phyloP scores from a whole-genome alignment of 2,329 filamentous ascomycete species.

The Graphilbum sp. region DNA sequence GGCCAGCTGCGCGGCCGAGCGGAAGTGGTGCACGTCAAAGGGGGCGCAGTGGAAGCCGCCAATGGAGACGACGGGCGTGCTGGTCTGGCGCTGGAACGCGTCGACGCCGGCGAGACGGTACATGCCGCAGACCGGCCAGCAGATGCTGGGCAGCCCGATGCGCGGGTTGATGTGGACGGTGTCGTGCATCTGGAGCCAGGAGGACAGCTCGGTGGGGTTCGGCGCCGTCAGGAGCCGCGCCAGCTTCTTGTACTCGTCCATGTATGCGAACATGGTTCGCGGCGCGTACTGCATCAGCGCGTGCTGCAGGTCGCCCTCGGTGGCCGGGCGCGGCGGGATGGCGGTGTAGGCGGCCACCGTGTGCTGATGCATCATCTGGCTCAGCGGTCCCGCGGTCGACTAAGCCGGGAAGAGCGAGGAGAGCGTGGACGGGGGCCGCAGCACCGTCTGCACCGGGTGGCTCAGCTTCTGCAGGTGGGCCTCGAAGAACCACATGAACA shows the following conservation, averaged over 20 bases:
- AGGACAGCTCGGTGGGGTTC: background rate
- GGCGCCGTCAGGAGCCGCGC: background rate
- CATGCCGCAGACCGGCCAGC: background rate
- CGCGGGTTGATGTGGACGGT: background rate
- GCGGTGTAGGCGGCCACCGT: background rate
- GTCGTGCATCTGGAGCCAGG: background rate
- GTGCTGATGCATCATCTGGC: background rate
- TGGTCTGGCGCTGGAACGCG: background rate
- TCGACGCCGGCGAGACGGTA: background rate
- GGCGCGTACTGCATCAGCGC: background rate
- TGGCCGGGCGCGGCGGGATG: background rate
- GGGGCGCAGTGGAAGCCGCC: background rate
- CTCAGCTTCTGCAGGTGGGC: background rate
- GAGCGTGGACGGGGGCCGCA: background rate
- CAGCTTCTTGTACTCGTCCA: conserved; percentile 2
- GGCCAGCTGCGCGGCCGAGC: background rate
- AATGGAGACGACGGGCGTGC: background rate
- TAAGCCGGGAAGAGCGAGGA: background rate
- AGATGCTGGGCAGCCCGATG: background rate
- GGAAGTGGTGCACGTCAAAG: background rate
- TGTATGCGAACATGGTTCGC: background rate
- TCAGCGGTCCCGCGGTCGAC: background rate
- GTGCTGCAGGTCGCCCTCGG: background rate
- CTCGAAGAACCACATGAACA: conserved; percentile 3
- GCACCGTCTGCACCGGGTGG: background rate